Conservation (phyloP, 352 stramenopile genomes). For the Pythium coloratum region DNA sequence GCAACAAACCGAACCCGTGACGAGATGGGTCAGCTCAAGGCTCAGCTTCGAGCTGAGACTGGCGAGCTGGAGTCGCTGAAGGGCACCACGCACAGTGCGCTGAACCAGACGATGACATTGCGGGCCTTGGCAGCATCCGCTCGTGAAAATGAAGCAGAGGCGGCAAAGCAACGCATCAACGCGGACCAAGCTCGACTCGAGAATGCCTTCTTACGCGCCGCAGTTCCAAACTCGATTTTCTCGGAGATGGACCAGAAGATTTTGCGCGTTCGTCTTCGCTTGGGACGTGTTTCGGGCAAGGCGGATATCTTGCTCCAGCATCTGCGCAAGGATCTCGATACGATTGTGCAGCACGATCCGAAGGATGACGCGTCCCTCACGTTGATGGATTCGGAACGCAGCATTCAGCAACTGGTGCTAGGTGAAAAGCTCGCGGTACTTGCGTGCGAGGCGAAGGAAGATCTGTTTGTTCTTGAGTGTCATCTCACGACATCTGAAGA, state of each 20-base stretch:
- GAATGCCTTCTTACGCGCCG: conserved; percentile 61
- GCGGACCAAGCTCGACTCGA: conserved; percentile 65
- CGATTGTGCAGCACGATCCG: conserved; percentile 36
- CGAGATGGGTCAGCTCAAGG: conserved; percentile 72
- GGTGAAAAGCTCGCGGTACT: conserved; percentile 61
- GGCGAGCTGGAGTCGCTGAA: conserved; percentile 75
- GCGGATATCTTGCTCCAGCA: conserved; percentile 68
- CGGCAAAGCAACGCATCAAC: conserved; percentile 68
- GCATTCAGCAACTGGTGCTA: conserved; percentile 56
- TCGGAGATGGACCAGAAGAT: conserved; percentile 74
- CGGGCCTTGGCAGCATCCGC: conserved; percentile 57
- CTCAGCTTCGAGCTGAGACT: conserved; percentile 67
- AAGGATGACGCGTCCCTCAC: conserved; percentile 37
- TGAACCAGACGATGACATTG: conserved; percentile 77
- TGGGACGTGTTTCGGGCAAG: conserved; percentile 69
- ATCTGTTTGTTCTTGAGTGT: conserved; percentile 75
- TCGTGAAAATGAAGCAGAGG: conserved; percentile 66
- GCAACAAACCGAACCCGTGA: conserved; percentile 64
- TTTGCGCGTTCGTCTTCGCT: conserved; percentile 61
- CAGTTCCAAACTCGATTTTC: conserved; percentile 73
- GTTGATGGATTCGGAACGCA: conserved; percentile 35
- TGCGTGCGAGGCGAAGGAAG: conserved; percentile 62
- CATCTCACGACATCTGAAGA: conserved; percentile 71
- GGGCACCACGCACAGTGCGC: conserved; percentile 64
- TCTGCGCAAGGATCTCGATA: conserved; percentile 64